Conservation (phyloP, 345 rosid genomes). For the Physaria fendleri region DNA sequence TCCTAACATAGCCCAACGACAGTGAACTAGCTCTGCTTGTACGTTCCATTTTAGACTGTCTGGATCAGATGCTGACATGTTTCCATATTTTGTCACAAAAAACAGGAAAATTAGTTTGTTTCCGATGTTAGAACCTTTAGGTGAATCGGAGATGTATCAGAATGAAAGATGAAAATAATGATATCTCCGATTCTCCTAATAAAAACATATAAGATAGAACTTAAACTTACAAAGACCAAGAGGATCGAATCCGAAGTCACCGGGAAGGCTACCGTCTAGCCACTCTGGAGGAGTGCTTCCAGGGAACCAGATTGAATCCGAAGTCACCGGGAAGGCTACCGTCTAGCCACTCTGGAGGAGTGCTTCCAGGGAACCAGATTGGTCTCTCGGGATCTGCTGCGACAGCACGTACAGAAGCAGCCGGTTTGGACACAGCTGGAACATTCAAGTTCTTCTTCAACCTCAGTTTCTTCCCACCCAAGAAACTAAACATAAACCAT, state of each 20-base stretch:
- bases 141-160: too few species aligned
- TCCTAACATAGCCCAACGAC: conserved; percentile 98
- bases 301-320: conserved; percentile 92
- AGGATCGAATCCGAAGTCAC: conserved; percentile 96
- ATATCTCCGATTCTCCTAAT: too few species aligned
- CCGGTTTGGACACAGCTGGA: conserved; percentile 31
- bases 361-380: conserved; percentile 97
- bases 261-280: conserved; percentile 99
- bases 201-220: neutral
- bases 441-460: conserved; percentile 34
- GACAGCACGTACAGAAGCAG: conserved; percentile 54
- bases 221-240: conserved; percentile 69
- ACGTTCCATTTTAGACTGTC: conserved; percentile 87
- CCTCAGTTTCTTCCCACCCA: conserved; percentile 66
- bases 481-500: conserved; percentile 45
- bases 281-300: conserved; percentile 96
- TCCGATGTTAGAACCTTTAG: too few species aligned
- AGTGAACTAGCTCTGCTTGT: conserved; percentile 85
- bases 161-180: too few species aligned
- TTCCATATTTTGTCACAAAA: too few species aligned
- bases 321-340: conserved; percentile 99
- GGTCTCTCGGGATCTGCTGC: conserved; percentile 87
- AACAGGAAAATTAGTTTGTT: neutral
- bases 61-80: conserved; percentile 78
- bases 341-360: conserved; percentile 96